A percentile compares a stretch with the other conserved stretches of the same genome.
These are phyloP conservation scores for Leccinum subgranulosum DNA, from an alignment of 768 basidiomycete genomes.

Conservation along the genomic window DNA sequence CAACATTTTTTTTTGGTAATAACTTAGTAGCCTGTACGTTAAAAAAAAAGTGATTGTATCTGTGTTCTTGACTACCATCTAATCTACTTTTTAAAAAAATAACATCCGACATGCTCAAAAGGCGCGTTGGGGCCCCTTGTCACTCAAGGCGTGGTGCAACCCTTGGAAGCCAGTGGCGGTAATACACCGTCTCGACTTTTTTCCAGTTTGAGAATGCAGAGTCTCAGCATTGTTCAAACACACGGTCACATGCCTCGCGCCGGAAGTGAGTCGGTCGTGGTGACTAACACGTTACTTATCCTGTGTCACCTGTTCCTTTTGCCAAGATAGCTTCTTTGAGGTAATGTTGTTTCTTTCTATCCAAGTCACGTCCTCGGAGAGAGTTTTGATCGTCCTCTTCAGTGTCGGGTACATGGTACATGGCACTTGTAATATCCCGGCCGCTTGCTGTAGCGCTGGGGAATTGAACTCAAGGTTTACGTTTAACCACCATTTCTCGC, in stretches of 20 bases:
- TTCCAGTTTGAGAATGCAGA: neutral
- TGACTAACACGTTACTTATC: neutral
- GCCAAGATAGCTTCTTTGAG: neutral
- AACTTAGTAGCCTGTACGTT: neutral
- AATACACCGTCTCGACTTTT: neutral
- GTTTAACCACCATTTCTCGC: neutral
- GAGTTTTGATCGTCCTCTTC: neutral
- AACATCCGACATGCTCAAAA: neutral
- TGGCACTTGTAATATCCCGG: neutral
- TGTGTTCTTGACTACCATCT: neutral
- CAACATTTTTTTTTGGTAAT: neutral
- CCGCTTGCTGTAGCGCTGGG: conserved; percentile 3
- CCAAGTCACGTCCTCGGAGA: neutral
- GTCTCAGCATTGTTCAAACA: neutral
- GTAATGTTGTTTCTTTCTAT: neutral
- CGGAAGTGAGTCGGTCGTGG: neutral
- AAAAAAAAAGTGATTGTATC: neutral
- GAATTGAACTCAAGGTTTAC: neutral
- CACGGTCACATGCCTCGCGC: neutral
- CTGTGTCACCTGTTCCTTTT: neutral
- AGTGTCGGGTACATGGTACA: neutral
- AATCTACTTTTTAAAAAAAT: neutral
- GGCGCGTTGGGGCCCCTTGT: too few relatives aligned
- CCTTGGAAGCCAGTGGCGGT: neutral
- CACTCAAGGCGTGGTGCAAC: neutral